Percentiles rank a stretch among this genome's conserved stretches.
Conservation (phyloP, 1,139 yeast species). For the Debaryomyces sp. region DNA sequence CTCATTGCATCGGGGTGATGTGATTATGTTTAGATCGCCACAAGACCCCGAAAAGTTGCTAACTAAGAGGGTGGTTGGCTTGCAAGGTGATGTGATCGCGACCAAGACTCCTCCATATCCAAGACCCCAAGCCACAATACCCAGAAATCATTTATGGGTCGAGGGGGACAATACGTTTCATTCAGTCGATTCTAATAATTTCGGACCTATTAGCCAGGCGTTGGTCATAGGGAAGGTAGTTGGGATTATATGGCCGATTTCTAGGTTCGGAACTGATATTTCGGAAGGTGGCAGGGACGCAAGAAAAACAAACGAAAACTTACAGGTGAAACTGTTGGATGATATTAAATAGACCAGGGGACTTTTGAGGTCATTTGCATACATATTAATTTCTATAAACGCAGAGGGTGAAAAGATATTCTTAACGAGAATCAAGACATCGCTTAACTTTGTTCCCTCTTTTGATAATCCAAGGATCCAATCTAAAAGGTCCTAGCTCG, state of each 20-base stretch:
- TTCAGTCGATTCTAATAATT: slow-evolving; percentile 79
- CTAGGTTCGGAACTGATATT: slow-evolving; percentile 49
- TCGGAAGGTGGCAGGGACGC: slow-evolving; percentile 16
- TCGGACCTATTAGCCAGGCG: slow-evolving; percentile 85
- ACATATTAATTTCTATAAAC: not conserved
- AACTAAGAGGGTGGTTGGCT: slow-evolving; percentile 76
- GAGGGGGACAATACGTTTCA: slow-evolving; percentile 91
- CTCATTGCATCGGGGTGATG: slow-evolving; percentile 63
- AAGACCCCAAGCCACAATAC: slow-evolving; percentile 58
- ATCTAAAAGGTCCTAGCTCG: slow-evolving; percentile 8
- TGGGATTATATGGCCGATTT: slow-evolving; percentile 66
- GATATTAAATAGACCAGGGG: not conserved
- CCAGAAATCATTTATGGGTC: slow-evolving; percentile 87
- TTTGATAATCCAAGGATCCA: slow-evolving; percentile 12
- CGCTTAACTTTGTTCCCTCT: slow-evolving; percentile 6
- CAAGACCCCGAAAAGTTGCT: slow-evolving; percentile 69
- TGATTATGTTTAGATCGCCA: slow-evolving; percentile 79
- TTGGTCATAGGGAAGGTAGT: slow-evolving; percentile 75
- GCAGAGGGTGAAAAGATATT: not conserved
- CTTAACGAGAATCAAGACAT: not conserved
- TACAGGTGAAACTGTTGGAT: slow-evolving; percentile 4
- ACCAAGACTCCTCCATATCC: slow-evolving; percentile 69
- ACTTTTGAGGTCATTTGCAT: not conserved
- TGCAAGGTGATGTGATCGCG: slow-evolving; percentile 66
- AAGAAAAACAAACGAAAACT: slow-evolving; percentile 6